Percentiles rank a stretch among this genome's conserved stretches.
phyloP scores from a whole-genome alignment of 2,329 filamentous ascomycete genomes.

The Phaeosphaeriaceae sp. region DNA sequence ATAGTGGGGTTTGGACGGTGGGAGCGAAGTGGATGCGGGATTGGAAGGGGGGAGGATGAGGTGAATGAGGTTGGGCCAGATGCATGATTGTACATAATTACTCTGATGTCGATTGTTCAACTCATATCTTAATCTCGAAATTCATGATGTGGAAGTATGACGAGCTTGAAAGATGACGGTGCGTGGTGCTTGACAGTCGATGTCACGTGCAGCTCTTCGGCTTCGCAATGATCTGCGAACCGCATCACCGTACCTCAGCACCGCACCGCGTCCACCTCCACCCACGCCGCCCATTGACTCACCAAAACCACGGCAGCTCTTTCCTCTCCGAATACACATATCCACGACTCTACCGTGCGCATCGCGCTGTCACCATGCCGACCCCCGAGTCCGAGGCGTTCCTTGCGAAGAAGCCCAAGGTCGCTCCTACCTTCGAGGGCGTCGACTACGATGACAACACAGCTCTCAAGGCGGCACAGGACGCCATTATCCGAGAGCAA shows the following conservation, averaged over 20 bases:
- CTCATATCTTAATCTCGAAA: too few relatives aligned
- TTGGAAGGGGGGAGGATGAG: slow-evolving; percentile 5
- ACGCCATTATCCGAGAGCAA: slow-evolving; percentile 82
- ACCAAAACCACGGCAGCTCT: slow-evolving; percentile 4
- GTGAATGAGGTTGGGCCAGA: neutral
- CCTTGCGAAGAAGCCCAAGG: slow-evolving; percentile 82
- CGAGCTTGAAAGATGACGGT: too few relatives aligned
- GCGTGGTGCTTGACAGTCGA: neutral
- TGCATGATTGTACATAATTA: neutral
- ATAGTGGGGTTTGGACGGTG: slow-evolving; percentile 5
- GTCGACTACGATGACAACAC: slow-evolving; percentile 86
- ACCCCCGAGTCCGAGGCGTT: slow-evolving; percentile 83
- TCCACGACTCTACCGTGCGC: slow-evolving; percentile 4
- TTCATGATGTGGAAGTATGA: too few relatives aligned
- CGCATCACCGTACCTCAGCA: slow-evolving; percentile 10
- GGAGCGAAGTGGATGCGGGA: slow-evolving; percentile 14
- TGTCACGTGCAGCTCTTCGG: slow-evolving; percentile 18
- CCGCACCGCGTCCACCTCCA: slow-evolving; percentile 16
- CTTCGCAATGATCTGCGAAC: neutral
- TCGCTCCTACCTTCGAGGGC: slow-evolving; percentile 82
- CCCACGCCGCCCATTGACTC: slow-evolving; percentile 23
- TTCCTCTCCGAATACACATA: neutral
- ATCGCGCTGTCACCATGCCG: slow-evolving; percentile 65
- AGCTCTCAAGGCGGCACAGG: slow-evolving; percentile 81
- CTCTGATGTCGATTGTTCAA: slow-evolving; percentile 4